A percentile compares a stretch with the other conserved stretches of the same genome.
Evolutionary conservation across 208 protist species (phyloP).

Genomic region (Sergeia podlipaevii): DNA sequence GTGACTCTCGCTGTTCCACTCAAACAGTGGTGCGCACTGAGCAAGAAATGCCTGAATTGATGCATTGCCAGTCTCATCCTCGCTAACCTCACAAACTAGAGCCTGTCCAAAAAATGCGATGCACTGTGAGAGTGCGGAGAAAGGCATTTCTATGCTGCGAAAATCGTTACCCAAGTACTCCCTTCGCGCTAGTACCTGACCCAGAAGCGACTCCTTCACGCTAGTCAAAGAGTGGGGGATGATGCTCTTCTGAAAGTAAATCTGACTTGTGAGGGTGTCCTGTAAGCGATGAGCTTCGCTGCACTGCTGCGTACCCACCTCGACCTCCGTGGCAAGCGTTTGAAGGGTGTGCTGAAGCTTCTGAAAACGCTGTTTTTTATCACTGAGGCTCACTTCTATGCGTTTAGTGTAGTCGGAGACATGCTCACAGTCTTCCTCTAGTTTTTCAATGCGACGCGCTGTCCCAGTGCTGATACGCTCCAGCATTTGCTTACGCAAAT

Average conservation of each 20-base stretch:
- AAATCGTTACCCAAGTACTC: no score
- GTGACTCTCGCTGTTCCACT: constrained; percentile 12
- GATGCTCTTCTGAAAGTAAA: constrained; percentile 24
- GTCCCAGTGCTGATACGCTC: constrained; percentile 11
- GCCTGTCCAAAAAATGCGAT: no score
- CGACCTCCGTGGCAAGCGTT: constrained; percentile 6
- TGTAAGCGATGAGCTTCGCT: constrained; percentile 8
- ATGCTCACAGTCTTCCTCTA: constrained; percentile 16
- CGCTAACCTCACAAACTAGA: no score
- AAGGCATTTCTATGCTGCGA: no score
- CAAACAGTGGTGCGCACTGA: constrained; percentile 45
- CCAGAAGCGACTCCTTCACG: no score
- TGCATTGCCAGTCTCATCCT: no score
- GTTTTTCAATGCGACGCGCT: constrained; percentile 15
- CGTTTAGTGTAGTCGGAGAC: constrained; percentile 3
- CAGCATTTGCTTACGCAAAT: constrained; percentile 35
- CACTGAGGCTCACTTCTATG: background rate
- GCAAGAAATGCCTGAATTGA: constrained; percentile 29
- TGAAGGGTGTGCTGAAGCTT: no score
- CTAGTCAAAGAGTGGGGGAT: no score
- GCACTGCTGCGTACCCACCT: constrained; percentile 10
- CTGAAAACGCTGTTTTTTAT: constrained; percentile 11
- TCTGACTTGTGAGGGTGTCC: constrained; percentile 14
- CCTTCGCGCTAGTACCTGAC: no score
- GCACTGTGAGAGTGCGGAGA: no score